Percentiles rank a stretch among this genome's conserved stretches.
Conservation (phyloP, 2,329 filamentous ascomycete species). For the Microdochium paspali region DNA sequence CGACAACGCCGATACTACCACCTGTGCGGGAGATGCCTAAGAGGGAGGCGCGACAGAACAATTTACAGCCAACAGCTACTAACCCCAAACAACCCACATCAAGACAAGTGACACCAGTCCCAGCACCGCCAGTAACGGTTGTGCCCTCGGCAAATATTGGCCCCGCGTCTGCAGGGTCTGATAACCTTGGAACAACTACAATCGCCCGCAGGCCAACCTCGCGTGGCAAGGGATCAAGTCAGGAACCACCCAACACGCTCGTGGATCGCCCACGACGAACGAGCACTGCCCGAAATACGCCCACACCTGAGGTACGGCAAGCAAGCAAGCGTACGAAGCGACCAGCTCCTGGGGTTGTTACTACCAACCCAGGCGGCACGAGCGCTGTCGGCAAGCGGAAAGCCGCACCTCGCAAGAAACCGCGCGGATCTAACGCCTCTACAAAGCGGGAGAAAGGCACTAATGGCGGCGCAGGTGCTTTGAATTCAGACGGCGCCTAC, state of each 20-base stretch:
- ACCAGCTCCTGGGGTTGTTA: constrained; percentile 65
- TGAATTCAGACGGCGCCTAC: constrained; percentile 34
- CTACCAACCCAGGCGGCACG: constrained; percentile 49
- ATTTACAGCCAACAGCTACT: constrained; percentile 17
- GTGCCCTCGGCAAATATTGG: no score
- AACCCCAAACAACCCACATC: constrained; percentile 17
- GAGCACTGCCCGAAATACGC: constrained; percentile 49
- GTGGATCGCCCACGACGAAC: constrained; percentile 42
- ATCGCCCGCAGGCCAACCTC: constrained; percentile 36
- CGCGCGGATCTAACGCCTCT: constrained; percentile 20
- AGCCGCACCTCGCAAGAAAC: constrained; percentile 58
- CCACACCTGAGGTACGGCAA: constrained; percentile 35
- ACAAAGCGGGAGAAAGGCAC: constrained; percentile 29
- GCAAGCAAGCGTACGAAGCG: constrained; percentile 54
- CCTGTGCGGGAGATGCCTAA: constrained; percentile 23
- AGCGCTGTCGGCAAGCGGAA: constrained; percentile 65
- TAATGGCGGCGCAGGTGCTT: constrained; percentile 12
- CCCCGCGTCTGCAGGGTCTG: constrained; percentile 24
- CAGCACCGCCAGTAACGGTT: constrained; percentile 14
- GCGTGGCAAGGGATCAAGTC: constrained; percentile 41
- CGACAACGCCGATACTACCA: constrained; percentile 26
- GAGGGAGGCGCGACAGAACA: constrained; percentile 37
- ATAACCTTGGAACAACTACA: constrained; percentile 18
- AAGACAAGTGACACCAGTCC: constrained; percentile 1
- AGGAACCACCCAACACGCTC: constrained; percentile 38